These are phyloP conservation scores for Komagataella ulmi DNA, from an alignment of 805 yeast genomes.

Conservation along the genomic window DNA sequence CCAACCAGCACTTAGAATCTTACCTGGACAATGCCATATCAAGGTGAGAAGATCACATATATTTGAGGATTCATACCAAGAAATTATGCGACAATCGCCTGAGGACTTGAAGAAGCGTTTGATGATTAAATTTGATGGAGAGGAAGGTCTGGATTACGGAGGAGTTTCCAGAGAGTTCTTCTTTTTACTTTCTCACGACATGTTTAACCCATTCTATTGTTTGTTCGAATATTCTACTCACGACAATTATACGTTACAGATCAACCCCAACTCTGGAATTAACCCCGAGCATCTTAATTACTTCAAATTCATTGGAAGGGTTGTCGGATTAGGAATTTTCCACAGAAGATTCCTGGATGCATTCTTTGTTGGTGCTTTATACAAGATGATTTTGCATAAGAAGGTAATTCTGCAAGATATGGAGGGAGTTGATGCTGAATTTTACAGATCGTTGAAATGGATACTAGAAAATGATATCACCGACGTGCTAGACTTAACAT, in stretches of 20 bases:
- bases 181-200: constrained; percentile 92
- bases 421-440: constrained; percentile 98
- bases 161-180: constrained; percentile 98
- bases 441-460: constrained; percentile 91
- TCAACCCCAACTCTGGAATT: constrained; percentile 92
- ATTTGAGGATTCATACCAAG: constrained; percentile 96
- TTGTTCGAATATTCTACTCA: constrained; percentile 94
- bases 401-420: constrained; percentile 91
- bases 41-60: constrained; percentile 94
- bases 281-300: constrained; percentile 97
- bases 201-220: constrained; percentile 98
- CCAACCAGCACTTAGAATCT: constrained; percentile 92
- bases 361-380: constrained; percentile 94
- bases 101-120: constrained; percentile 94
- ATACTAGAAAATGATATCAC: constrained; percentile 90
- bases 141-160: constrained; percentile 98
- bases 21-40: constrained; percentile 98
- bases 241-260: constrained; percentile 95
- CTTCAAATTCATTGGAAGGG: constrained; percentile 96
- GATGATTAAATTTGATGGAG: constrained; percentile 98
- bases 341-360: constrained; percentile 97
- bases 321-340: constrained; percentile 96
- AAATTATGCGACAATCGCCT: constrained; percentile 97
- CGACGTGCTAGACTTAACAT: constrained; percentile 75
- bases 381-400: constrained; percentile 93